These are phyloP conservation scores for Guyanaporus albipodus DNA, from an alignment of 768 basidiomycete species.

Conservation along the genomic window DNA sequence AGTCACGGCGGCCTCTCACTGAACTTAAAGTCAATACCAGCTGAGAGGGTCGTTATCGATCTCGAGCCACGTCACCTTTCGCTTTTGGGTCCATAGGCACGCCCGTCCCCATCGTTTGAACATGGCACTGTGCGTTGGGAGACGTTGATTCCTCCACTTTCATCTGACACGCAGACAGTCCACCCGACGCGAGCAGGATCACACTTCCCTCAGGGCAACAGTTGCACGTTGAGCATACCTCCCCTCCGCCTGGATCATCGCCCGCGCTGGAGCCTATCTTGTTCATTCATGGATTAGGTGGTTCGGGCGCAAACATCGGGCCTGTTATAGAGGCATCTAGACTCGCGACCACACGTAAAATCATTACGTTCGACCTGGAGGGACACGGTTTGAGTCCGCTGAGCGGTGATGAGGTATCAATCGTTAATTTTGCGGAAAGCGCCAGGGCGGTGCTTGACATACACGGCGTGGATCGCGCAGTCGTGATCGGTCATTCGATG, in stretches of 20 bases:
- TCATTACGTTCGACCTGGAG: conserved; percentile 13
- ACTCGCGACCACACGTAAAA: conserved; percentile 8
- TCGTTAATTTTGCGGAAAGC: conserved; percentile 14
- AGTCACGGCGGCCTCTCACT: neutral
- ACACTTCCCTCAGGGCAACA: conserved; percentile 4
- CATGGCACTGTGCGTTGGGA: neutral
- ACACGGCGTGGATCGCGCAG: conserved; percentile 1
- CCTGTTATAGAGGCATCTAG: conserved; percentile 10
- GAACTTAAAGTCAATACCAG: neutral
- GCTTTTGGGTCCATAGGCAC: neutral
- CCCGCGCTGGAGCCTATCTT: neutral
- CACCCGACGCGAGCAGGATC: conserved; percentile 3
- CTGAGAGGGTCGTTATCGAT: neutral
- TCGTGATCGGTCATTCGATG: conserved; percentile 7
- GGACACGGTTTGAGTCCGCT: conserved; percentile 7
- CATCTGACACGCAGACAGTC: conserved; percentile 1
- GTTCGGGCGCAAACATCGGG: conserved; percentile 3
- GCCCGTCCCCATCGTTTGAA: neutral
- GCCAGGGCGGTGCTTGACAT: conserved; percentile 11
- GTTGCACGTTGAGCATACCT: conserved; percentile 1
- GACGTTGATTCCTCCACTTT: neutral
- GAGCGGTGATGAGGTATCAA: conserved; percentile 11
- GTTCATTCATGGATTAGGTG: conserved; percentile 6
- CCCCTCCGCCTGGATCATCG: neutral
- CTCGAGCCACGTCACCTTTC: neutral